Evolutionary conservation across 306 rosid genomes (phyloP), one percentile per base, ranked within the genome.

Genomic region (Cicer judaicum): DNA sequence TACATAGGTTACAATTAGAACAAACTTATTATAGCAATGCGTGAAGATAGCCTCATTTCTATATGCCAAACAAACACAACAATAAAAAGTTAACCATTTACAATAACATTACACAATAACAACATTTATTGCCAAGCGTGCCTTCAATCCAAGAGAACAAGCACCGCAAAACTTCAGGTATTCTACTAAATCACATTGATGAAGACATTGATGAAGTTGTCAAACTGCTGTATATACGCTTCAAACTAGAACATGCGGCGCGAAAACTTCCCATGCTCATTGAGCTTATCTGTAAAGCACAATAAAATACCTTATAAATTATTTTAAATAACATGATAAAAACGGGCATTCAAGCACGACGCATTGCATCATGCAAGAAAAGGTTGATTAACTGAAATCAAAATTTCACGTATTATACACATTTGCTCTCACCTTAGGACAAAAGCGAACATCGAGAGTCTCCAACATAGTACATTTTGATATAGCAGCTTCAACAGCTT

Each of bases 401-500:
- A 11, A 2, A 36, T 7, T 53, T 42, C 14, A 60, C 7, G 14
- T 41, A 43, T 5, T 42, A 56, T 15, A 47, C 4, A 14, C 53
- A 62, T 21, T 74, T 48, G 73, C 29, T 59, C 81, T 67, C 18
- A 90, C 99, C 96, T 90, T 95, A 0, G 87, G 99, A 90, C 99
- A 95, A 67, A 84, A 86, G 82, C 99, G 98, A 62, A 95, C 93
- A 72, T 95, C 99, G 38, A 95, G 93, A n/a, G 98, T 95, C 85
- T 95, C 99, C 76, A 95, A 90, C 93, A 88, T 80, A 72, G 85
- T 78, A 80, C 99, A 95, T 69, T 86, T 92, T 10, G 91, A 81
- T 84, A 88, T 85, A 40, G 99, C 99, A 79, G 91, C 88, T 73
- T 89, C 99, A 50, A 95, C 91, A 9, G 86, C 91, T 73, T 80